Evolutionary conservation across 345 rosid species (phyloP).

Genomic region (Salix brachista): DNA sequence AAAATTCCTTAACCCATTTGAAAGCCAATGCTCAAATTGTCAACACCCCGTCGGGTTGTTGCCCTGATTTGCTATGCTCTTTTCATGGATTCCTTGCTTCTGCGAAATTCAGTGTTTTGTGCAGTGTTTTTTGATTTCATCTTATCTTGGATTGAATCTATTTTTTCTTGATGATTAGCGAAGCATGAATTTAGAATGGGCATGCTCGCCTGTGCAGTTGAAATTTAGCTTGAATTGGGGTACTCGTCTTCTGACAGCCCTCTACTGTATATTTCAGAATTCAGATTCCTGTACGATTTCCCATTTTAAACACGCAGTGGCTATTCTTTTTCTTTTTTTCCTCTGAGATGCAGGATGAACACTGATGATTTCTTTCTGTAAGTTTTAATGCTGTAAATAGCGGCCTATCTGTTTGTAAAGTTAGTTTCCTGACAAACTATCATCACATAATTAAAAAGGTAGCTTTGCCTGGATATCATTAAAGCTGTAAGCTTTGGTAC

Average conservation of each 20-base stretch:
- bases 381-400: not conserved
- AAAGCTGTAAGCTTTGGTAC: not conserved
- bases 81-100: conserved; percentile 16
- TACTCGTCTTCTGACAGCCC: conserved; percentile 8
- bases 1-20: not conserved
- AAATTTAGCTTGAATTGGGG: conserved; percentile 23
- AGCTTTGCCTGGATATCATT: not conserved
- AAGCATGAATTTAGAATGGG: conserved; percentile 22
- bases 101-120: conserved; percentile 27
- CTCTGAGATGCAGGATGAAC: not conserved
- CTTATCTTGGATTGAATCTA: conserved; percentile 18
- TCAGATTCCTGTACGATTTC: conserved; percentile 33
- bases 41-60: not conserved
- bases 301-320: conserved; percentile 16
- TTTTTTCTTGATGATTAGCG: conserved; percentile 20
- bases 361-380: not conserved
- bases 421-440: not conserved
- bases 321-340: conserved; percentile 9
- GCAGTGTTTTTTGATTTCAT: conserved; percentile 33
- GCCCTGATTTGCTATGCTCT: not conserved
- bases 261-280: conserved; percentile 26
- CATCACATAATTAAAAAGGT: not conserved
- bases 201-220: conserved; percentile 24
- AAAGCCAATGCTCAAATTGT: not conserved
- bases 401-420: not conserved